Evolutionary conservation across 495 filamentous ascomycete genomes (phyloP), one percentile per base, ranked within the genome.

Genomic region (Tuber umbilicatum): DNA sequence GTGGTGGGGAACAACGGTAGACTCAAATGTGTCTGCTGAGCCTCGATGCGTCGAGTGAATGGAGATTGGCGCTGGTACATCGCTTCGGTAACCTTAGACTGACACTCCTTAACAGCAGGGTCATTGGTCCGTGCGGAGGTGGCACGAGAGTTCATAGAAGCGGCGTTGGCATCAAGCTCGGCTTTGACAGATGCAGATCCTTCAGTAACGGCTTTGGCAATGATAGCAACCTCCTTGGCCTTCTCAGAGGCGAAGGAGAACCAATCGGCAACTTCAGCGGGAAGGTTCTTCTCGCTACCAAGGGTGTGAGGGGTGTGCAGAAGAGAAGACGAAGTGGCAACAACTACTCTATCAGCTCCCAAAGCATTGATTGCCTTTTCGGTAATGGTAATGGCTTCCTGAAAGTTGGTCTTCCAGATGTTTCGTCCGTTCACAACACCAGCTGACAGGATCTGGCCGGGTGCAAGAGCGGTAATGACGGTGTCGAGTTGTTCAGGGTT

Each of bases 321-420:
- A 75, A 99, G 91, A 76, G 94, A 97, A 88, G 91, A 94, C 81
- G 95, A 98, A 76, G 93, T 97, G 79, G 95, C 91, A 75, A 99
- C 93, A 80, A 98, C 91, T 83, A 99, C 94, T 81, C 96, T 92
- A 76, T 97, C 93, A 86, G 94, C 92, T 85, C 96, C 94, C 71
- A 99, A 90, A 85, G 93, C 92, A 86, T 97, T 91, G 83, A 97
- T 87, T 76, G 94, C 94, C 47, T 89, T 88, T 88, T 97, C 91
- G 79, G 94, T 90, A 81, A 88, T 89, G 86, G 92, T 93, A 79
- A 97, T 93, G 78, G 94, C 93, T 81, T 88, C 88, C 88, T 93
- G 89, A 85, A 97, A 91, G 89, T 97, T 93, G 86, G 93, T 97
- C 93, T 99, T 98, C 95, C 95, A 99, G 89, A 99, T 99, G 89